These are phyloP conservation scores for Debaryomyces coudertii DNA, from an alignment of 1,139 yeast genomes.

Conservation along the genomic window DNA sequence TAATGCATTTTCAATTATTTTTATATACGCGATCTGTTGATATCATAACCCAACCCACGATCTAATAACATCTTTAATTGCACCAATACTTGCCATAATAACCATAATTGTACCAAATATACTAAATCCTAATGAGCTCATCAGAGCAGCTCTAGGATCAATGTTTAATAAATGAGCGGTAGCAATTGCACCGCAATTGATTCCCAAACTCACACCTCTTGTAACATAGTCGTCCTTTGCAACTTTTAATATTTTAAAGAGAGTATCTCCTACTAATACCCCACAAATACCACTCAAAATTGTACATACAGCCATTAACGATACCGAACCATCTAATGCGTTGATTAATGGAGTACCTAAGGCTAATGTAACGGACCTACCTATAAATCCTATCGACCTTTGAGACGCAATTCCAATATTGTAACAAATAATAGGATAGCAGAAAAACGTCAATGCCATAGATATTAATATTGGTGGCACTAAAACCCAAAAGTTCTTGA, in stretches of 20 bases:
- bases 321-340: constrained; percentile 67
- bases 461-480: constrained; percentile 63
- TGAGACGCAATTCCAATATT: constrained; percentile 62
- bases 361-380: constrained; percentile 81
- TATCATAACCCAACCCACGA: constrained; percentile 33
- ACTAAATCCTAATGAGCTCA: constrained; percentile 72
- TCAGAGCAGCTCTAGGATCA: constrained; percentile 82
- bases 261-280: constrained; percentile 62
- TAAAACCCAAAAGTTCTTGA: constrained; percentile 58
- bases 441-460: constrained; percentile 61
- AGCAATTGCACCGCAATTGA: constrained; percentile 81
- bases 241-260: constrained; percentile 51
- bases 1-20: neutral
- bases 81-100: constrained; percentile 61
- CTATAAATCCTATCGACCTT: constrained; percentile 73
- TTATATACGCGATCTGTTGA: constrained; percentile 14
- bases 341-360: constrained; percentile 73
- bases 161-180: constrained; percentile 70
- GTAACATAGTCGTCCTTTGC: constrained; percentile 70
- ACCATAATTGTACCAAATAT: constrained; percentile 76
- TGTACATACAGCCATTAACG: constrained; percentile 79
- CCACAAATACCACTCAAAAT: constrained; percentile 79
- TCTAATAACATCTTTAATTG: constrained; percentile 31
- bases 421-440: constrained; percentile 70
- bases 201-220: constrained; percentile 74